These are phyloP conservation scores for Imleria badia DNA, from an alignment of 768 basidiomycete species.

Conservation along the genomic window DNA sequence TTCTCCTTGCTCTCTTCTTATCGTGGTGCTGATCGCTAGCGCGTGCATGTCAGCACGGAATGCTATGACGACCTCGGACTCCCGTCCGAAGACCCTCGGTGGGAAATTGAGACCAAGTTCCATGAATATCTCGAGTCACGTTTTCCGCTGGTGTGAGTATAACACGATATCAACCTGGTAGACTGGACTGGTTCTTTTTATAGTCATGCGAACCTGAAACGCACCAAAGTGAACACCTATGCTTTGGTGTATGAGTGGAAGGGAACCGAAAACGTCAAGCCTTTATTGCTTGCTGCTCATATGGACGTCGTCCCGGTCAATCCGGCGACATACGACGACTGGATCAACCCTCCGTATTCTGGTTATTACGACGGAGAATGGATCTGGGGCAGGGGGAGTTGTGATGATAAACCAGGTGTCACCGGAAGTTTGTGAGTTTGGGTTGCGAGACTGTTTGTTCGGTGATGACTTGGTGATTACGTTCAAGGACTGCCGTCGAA, in stretches of 20 bases:
- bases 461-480: not conserved
- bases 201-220: slow-evolving; percentile 47
- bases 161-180: not conserved
- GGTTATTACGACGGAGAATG: slow-evolving; percentile 45
- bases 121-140: slow-evolving; percentile 36
- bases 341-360: slow-evolving; percentile 51
- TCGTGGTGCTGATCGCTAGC: not conserved
- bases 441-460: not conserved
- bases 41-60: slow-evolving; percentile 43
- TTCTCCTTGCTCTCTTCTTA: not conserved
- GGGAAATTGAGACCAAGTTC: slow-evolving; percentile 29
- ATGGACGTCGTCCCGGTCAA: slow-evolving; percentile 53
- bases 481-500: slow-evolving; percentile 27
- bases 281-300: slow-evolving; percentile 52
- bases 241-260: slow-evolving; percentile 63
- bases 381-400: slow-evolving; percentile 49
- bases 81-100: slow-evolving; percentile 47
- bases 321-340: slow-evolving; percentile 42
- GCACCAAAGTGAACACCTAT: slow-evolving; percentile 59
- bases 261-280: slow-evolving; percentile 53
- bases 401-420: slow-evolving; percentile 43
- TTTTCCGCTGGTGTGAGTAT: slow-evolving; percentile 59
- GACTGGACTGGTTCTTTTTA: not conserved
- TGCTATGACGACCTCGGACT: slow-evolving; percentile 50
- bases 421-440: slow-evolving; percentile 35